Percentiles rank a stretch among this genome's conserved stretches.
Evolutionary conservation across 805 yeast species (phyloP).

Genomic region (Saturnispora bothae): DNA sequence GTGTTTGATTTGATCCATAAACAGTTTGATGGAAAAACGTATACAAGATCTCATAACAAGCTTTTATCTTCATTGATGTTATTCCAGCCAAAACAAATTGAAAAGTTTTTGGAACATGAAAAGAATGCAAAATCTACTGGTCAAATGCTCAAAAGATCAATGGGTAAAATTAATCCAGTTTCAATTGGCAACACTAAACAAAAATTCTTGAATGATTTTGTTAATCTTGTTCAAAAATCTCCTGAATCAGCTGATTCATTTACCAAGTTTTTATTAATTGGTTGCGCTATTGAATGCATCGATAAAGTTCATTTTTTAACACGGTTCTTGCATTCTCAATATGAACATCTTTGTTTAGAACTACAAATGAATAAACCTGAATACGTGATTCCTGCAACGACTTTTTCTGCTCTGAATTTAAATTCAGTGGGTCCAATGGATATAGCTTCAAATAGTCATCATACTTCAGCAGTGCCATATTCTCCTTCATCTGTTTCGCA

Average conservation of each 20-base stretch:
- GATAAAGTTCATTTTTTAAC: constrained; percentile 23
- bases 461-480: neutral
- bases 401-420: neutral
- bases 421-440: neutral
- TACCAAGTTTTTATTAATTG: constrained; percentile 25
- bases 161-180: constrained; percentile 12
- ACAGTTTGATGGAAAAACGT: constrained; percentile 22
- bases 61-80: constrained; percentile 27
- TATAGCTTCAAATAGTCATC: neutral
- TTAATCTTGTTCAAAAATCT: constrained; percentile 14
- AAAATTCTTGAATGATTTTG: constrained; percentile 20
- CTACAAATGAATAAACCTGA: constrained; percentile 23
- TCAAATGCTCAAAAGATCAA: constrained; percentile 18
- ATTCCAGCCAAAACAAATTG: constrained; percentile 25
- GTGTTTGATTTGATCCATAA: constrained; percentile 29
- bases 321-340: constrained; percentile 20
- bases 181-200: constrained; percentile 15
- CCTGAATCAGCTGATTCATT: constrained; percentile 25
- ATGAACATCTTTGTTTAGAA: constrained; percentile 18
- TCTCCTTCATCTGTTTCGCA: neutral
- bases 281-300: constrained; percentile 21
- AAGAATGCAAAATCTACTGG: constrained; percentile 17
- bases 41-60: constrained; percentile 22
- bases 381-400: constrained; percentile 6
- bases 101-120: constrained; percentile 17